Evolutionary conservation across 805 yeast species (phyloP).

Genomic region (Scheffersomyces coipomensis): DNA sequence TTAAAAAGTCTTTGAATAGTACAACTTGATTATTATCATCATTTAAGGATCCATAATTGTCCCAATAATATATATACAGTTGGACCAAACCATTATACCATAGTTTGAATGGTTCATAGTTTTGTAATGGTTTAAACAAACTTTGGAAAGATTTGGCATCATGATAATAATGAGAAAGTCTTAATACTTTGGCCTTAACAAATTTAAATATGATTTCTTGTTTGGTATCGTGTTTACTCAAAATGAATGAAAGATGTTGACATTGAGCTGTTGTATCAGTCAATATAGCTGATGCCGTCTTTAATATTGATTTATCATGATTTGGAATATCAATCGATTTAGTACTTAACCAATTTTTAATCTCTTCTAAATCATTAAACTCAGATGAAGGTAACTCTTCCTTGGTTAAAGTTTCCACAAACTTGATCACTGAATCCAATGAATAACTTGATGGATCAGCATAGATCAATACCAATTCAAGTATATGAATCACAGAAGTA

Average conservation of each 20-base stretch:
- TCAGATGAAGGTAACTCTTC: neutral
- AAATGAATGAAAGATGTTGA: neutral
- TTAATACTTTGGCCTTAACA: slow-evolving; percentile 15
- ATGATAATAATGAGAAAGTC: slow-evolving; percentile 16
- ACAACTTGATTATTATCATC: slow-evolving; percentile 1
- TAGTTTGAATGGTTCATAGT: slow-evolving; percentile 13
- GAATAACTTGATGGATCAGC: slow-evolving; percentile 7
- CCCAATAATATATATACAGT: slow-evolving; percentile 31
- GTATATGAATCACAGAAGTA: slow-evolving; percentile 5
- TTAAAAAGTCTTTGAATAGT: slow-evolving; percentile 13
- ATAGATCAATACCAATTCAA: slow-evolving; percentile 7
- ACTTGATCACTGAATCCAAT: neutral
- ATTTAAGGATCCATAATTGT: slow-evolving; percentile 16
- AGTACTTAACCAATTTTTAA: slow-evolving; percentile 1
- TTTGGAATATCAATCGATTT: neutral
- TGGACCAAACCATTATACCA: slow-evolving; percentile 28
- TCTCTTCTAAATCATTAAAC: slow-evolving; percentile 6
- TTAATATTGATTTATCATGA: slow-evolving; percentile 1
- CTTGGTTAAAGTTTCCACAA: slow-evolving; percentile 1
- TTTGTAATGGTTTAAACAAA: slow-evolving; percentile 10
- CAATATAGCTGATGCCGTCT: slow-evolving; percentile 10
- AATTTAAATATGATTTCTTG: slow-evolving; percentile 15
- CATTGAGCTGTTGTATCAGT: slow-evolving; percentile 3
- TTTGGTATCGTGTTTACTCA: neutral
- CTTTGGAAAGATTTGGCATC: slow-evolving; percentile 15